phyloP scores from a whole-genome alignment of 495 filamentous ascomycete genomes.

The Penicillium mononematosum region DNA sequence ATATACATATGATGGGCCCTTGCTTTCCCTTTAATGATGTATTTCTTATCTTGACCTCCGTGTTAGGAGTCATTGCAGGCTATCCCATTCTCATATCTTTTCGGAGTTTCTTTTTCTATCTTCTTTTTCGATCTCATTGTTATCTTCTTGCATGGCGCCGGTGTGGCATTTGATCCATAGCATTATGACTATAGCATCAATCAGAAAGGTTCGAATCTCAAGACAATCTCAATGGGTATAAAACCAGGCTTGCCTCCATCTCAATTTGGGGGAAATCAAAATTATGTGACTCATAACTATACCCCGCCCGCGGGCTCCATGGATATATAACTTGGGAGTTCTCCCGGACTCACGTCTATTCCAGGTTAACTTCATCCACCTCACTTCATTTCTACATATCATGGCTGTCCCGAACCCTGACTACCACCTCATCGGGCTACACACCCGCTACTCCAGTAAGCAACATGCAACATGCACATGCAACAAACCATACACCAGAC shows the following conservation, averaged over 20 bases:
- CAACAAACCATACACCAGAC: not conserved
- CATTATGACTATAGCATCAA: conserved; percentile 6
- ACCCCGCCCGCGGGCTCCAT: too few species aligned
- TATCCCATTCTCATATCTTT: not conserved
- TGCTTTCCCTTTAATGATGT: not conserved
- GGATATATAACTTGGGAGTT: too few species aligned
- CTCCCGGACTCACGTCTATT: not conserved
- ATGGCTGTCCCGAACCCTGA: conserved; percentile 10
- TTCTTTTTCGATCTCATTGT: not conserved
- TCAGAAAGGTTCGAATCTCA: not conserved
- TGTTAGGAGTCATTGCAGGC: not conserved
- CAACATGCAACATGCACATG: not conserved
- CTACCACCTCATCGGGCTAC: conserved; percentile 33
- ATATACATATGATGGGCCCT: not conserved
- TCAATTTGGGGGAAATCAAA: not conserved
- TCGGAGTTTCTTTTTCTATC: not conserved
- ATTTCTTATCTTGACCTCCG: not conserved
- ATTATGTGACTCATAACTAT: too few species aligned
- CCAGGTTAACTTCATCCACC: not conserved
- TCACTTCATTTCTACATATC: not conserved
- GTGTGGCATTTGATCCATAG: conserved; percentile 2
- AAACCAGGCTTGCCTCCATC: too few species aligned
- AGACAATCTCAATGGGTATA: not conserved
- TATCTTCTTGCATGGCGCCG: conserved; percentile 7
- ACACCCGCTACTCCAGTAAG: conserved; percentile 40